Conservation (phyloP, 495 filamentous ascomycete species). For the Hypoxylon fragiforme region DNA sequence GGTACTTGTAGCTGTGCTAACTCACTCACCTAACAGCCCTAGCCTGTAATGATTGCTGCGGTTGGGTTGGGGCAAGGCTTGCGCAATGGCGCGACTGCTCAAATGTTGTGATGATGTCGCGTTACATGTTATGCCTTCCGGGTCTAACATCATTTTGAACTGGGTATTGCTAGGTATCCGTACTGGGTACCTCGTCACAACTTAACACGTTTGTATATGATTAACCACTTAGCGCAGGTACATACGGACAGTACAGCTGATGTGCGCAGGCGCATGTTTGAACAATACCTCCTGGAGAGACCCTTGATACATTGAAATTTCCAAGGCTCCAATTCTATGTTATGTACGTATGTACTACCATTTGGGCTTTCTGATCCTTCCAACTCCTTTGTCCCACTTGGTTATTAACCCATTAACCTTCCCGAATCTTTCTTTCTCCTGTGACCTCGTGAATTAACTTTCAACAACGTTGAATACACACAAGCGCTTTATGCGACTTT, state of each 20-base stretch:
- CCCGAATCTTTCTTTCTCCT: constrained; percentile 13
- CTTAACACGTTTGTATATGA: too few species aligned
- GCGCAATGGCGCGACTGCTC: constrained; percentile 11
- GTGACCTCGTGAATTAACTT: constrained; percentile 15
- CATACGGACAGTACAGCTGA: background rate
- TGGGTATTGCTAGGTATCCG: too few species aligned
- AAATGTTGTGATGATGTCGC: background rate
- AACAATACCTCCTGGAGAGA: background rate
- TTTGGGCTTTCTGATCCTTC: constrained; percentile 2
- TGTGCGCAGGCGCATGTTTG: background rate
- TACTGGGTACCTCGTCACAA: too few species aligned
- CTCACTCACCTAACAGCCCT: too few species aligned
- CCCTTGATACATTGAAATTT: constrained; percentile 6
- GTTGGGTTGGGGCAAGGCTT: constrained; percentile 1
- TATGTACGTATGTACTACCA: too few species aligned
- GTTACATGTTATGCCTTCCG: too few species aligned
- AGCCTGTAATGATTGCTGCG: background rate
- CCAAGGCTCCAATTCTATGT: constrained; percentile 18
- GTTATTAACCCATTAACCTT: constrained; percentile 32
- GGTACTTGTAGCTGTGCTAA: background rate
- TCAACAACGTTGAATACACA: background rate
- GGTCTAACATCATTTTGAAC: too few species aligned
- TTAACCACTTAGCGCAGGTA: too few species aligned
- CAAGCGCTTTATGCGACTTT: constrained; percentile 4
- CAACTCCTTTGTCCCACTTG: constrained; percentile 17